A percentile compares a stretch with the other conserved stretches of the same genome.
Conservation (phyloP, 495 filamentous ascomycete genomes). For the Aspergillus bridgeri region DNA sequence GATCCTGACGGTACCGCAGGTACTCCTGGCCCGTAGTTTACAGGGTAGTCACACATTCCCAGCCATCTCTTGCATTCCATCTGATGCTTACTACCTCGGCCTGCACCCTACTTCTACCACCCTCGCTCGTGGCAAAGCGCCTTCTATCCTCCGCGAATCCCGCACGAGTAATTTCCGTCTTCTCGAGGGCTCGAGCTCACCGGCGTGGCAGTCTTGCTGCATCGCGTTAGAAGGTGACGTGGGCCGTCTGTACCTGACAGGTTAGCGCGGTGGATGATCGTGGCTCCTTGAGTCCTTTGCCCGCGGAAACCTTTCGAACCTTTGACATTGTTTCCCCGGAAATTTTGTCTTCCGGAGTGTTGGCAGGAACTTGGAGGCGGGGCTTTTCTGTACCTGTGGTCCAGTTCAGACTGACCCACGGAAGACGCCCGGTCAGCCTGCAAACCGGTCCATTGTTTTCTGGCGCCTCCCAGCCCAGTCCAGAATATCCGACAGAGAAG, state of each 20-base stretch:
- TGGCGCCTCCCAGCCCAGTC: not conserved
- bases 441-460: not conserved
- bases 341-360: not conserved
- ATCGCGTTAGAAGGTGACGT: conserved; percentile 8
- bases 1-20: not conserved
- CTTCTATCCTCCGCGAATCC: not conserved
- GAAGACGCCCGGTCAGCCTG: not conserved
- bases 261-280: not conserved
- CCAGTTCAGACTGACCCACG: not conserved
- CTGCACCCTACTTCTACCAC: not conserved
- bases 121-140: not conserved
- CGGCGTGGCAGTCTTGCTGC: not conserved
- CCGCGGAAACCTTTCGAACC: not conserved
- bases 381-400: not conserved
- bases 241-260: conserved; percentile 13
- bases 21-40: not conserved
- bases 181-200: not conserved
- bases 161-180: not conserved
- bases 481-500: not conserved
- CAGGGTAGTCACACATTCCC: too few relatives aligned
- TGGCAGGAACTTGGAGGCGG: not conserved
- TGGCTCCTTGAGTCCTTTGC: conserved; percentile 4
- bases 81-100: not conserved
- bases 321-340: not conserved
- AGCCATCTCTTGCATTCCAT: not conserved